phyloP scores from a whole-genome alignment of 2,329 filamentous ascomycete species.

The Hymenoscyphus fraxineus region DNA sequence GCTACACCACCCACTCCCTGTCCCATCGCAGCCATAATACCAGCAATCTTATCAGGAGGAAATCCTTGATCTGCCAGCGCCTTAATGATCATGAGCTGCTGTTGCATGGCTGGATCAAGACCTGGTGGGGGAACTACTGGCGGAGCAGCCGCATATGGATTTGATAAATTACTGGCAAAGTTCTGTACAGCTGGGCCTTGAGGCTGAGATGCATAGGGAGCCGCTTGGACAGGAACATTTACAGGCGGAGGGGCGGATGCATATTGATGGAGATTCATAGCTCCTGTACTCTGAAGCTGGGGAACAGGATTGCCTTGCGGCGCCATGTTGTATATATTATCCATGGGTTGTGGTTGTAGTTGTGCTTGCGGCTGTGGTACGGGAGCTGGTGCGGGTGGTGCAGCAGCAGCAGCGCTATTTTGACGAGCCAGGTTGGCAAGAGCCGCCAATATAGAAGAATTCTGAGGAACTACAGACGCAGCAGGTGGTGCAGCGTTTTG shows the following conservation, averaged over 20 bases:
- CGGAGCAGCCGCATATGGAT: constrained; percentile 37
- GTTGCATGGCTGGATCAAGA: constrained; percentile 54
- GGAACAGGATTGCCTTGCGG: constrained; percentile 42
- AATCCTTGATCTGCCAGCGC: constrained; percentile 71
- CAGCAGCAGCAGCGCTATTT: constrained; percentile 50
- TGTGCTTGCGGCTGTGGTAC: constrained; percentile 27
- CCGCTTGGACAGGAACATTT: constrained; percentile 46
- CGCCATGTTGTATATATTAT: constrained; percentile 43
- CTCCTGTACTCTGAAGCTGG: constrained; percentile 27
- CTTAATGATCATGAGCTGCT: constrained; percentile 72
- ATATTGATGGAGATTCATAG: constrained; percentile 29
- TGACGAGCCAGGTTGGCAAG: constrained; percentile 78
- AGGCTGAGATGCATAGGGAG: constrained; percentile 29
- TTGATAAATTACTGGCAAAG: constrained; percentile 37
- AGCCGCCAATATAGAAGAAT: constrained; percentile 64
- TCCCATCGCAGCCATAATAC: constrained; percentile 41
- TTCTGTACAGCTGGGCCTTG: constrained; percentile 37
- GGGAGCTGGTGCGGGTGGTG: constrained; percentile 26
- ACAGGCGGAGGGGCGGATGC: constrained; percentile 53
- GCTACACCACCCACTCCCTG: constrained; percentile 35
- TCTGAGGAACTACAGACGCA: constrained; percentile 38
- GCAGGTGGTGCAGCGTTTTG: constrained; percentile 39
- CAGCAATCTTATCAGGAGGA: constrained; percentile 67
- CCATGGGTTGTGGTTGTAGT: constrained; percentile 24
- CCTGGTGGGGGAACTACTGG: constrained; percentile 37